Base-by-base conservation (phyloP, 108 stramenopile species). In the Cyclostephanos invisitatus region DNA sequence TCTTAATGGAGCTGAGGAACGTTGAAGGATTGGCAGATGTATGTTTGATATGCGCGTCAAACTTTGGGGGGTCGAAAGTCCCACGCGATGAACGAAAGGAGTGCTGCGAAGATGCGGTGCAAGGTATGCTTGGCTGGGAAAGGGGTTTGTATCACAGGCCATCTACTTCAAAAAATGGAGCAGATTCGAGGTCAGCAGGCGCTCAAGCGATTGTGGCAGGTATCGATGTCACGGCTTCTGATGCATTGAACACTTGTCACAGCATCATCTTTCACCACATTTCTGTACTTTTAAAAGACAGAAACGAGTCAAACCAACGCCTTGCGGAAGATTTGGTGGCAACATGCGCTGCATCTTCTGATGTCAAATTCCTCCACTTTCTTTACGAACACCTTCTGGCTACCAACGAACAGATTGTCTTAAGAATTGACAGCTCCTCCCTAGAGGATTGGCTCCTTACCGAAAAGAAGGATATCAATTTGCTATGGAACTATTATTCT, bases 221-320 rank as follows among this genome's bases (percentile, higher is more conserved):
- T 11, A 75, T 86, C 35, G 75, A 75, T 38, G 88, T 90, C 8
- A 88, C 87, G 24, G 38, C 81, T 44, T 62, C 81, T 28, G 93
- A 94, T 69, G 93, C 88, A 28, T 62, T 89, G 38, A 66, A 79
- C 11, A 87, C 91, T 18, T 95, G 91, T 58, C 82, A 87, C 67
- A 67, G 91, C 46, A 70, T 95, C 20, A 80, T 92, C 11, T 95
- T 92, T 62, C 78, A 84, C 61, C 76, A 90, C 61, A 61, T 95
- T 14, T 67, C 81, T 35, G 75, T 70, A 36, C 82, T 92, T 36
- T 75, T 95, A 7, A 67, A 83, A 38, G 78, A 84, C 11, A 81
- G 77, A 11, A 51, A 53, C 53, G 28, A 42, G 24, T 74, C 59
- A 37, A 59, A 64, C 28, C 48, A 67, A 42, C 54, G 53, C 7